Evolutionary conservation across 352 stramenopile genomes (phyloP).

Genomic region (Globisporangium rhizosaccharum): DNA sequence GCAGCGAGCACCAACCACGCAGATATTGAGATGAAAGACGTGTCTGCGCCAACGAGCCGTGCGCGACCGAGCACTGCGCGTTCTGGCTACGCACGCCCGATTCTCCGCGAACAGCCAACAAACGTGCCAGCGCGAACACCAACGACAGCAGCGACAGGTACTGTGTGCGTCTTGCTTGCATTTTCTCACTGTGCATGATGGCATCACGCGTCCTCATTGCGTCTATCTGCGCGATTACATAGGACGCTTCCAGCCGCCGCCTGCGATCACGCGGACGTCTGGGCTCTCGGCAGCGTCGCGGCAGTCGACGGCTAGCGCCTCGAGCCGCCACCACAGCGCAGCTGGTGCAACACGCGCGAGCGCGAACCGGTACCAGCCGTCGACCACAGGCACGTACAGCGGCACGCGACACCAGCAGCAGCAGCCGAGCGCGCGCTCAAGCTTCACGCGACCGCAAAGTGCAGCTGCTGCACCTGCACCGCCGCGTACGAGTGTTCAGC

Average conservation of each 20-base stretch:
- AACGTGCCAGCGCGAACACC: conserved; percentile 9
- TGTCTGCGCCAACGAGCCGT: conserved; percentile 1
- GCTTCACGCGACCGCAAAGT: background rate
- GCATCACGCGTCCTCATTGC: background rate
- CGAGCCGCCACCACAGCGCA: background rate
- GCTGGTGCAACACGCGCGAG: background rate
- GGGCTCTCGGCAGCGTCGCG: background rate
- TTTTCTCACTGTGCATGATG: background rate
- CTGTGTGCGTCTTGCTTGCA: background rate
- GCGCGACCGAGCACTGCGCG: background rate
- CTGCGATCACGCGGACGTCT: background rate
- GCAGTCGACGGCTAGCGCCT: background rate
- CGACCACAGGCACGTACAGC: background rate
- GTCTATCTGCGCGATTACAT: background rate
- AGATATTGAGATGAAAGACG: conserved; percentile 15
- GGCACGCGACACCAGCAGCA: background rate
- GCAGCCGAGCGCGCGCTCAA: background rate
- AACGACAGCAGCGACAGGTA: background rate
- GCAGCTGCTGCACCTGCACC: background rate
- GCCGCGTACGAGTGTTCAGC: background rate
- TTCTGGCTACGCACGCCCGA: background rate
- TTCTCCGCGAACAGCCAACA: conserved; percentile 8
- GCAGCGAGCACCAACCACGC: conserved; percentile 5
- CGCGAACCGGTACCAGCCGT: background rate
- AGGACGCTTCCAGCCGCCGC: conserved; percentile 11